phyloP scores from a whole-genome alignment of 345 rosid species.

The Eucalyptus globulus region DNA sequence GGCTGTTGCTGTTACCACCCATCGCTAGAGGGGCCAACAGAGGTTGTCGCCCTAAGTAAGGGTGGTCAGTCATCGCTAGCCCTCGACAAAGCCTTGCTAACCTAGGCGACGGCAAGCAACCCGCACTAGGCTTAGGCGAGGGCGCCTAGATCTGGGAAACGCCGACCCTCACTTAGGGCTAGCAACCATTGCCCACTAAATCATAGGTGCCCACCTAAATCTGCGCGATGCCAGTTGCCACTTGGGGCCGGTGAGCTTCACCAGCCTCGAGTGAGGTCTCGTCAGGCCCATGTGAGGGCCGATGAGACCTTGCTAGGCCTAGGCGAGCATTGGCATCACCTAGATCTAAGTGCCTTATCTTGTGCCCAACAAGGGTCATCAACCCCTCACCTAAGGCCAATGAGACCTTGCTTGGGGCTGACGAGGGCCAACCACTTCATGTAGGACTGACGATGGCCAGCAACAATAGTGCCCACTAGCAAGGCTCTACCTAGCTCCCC shows the following conservation, averaged over 20 bases:
- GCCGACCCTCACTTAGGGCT: no score
- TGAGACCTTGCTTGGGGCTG: no score
- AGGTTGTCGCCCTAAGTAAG: accelerated
- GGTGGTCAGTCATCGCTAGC: no score
- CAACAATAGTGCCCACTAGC: no score
- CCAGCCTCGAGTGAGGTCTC: accelerated
- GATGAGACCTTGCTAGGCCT: no score
- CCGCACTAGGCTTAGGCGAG: accelerated
- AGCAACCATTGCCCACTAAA: no score
- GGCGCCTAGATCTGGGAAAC: accelerated
- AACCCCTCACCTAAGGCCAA: no score
- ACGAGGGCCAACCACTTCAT: no score
- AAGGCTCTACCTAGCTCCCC: no score
- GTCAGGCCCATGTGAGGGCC: accelerated
- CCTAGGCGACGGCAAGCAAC: accelerated
- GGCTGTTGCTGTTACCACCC: accelerated
- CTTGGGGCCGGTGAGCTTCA: accelerated
- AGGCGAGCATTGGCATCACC: accelerated
- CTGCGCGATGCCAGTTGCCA: accelerated
- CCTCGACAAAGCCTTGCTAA: accelerated
- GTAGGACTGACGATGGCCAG: accelerated
- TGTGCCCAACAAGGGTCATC: accelerated
- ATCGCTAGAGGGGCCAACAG: accelerated
- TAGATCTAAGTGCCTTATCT: no score
- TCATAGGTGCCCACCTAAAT: accelerated